A percentile compares a stretch with the other conserved stretches of the same genome.
Evolutionary conservation across 192 early-diverging fungal genomes (phyloP).

Genomic region (Coemansia sp.): DNA sequence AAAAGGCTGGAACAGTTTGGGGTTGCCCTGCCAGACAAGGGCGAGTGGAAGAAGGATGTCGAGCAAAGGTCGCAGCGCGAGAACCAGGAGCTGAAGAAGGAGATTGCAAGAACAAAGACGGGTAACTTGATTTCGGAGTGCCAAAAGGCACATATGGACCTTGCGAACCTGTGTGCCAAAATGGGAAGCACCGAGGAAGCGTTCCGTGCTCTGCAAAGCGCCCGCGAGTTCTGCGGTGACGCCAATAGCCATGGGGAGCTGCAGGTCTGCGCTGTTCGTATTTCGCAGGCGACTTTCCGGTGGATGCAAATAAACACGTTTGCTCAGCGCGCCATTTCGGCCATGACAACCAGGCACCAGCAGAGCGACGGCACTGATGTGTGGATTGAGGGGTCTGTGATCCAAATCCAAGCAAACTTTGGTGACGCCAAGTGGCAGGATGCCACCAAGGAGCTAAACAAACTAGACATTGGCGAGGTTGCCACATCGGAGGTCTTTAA

Average conservation of each 20-base stretch:
- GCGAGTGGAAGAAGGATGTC: slow-evolving; percentile 11
- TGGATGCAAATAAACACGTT: slow-evolving; percentile 44
- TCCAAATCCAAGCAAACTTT: slow-evolving; percentile 30
- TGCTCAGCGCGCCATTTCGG: slow-evolving; percentile 23
- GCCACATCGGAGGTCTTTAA: slow-evolving; percentile 11
- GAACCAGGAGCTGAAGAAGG: slow-evolving; percentile 14
- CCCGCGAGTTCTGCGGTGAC: slow-evolving; percentile 23
- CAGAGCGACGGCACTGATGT: not conserved
- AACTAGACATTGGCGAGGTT: slow-evolving; percentile 11
- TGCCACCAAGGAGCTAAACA: slow-evolving; percentile 8
- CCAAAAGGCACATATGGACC: slow-evolving; percentile 13
- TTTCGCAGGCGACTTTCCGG: slow-evolving; percentile 19
- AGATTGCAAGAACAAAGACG: slow-evolving; percentile 17
- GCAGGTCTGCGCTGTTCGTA: slow-evolving; percentile 20
- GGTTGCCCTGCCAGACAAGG: not conserved
- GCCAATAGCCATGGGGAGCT: slow-evolving; percentile 29
- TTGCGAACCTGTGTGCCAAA: slow-evolving; percentile 14
- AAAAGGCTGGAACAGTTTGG: slow-evolving; percentile 21
- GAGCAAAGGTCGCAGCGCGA: slow-evolving; percentile 14
- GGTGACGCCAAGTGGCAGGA: slow-evolving; percentile 36
- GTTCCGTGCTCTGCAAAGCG: slow-evolving; percentile 28
- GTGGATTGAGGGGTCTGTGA: slow-evolving; percentile 13
- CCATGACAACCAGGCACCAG: slow-evolving; percentile 7
- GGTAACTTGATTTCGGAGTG: slow-evolving; percentile 28
- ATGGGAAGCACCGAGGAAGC: slow-evolving; percentile 29